Percentiles rank a stretch among this genome's conserved stretches.
Evolutionary conservation across 1,139 yeast species (phyloP).

Genomic region (Scheffersomyces parashehatae): DNA sequence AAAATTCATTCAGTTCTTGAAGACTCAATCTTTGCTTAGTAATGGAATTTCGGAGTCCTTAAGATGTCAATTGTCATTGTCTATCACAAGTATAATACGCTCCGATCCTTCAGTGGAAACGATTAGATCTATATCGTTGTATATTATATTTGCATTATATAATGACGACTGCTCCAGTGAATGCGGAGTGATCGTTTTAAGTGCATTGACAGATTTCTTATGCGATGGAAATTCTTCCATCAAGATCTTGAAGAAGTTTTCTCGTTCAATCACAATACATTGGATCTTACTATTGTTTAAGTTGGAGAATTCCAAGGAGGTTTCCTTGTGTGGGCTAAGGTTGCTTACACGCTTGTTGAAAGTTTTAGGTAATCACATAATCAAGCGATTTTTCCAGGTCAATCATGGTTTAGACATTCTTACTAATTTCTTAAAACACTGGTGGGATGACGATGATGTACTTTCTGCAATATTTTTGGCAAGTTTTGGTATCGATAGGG

Average conservation of each 20-base stretch:
- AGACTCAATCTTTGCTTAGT: constrained; percentile 23
- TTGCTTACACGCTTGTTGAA: constrained; percentile 52
- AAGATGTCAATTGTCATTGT: constrained; percentile 18
- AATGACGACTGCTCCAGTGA: constrained; percentile 26
- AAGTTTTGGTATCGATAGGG: constrained; percentile 38
- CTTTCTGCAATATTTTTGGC: constrained; percentile 37
- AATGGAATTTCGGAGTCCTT: constrained; percentile 12
- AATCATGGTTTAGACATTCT: constrained; percentile 58
- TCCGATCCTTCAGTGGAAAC: constrained; percentile 42
- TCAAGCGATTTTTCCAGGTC: constrained; percentile 49
- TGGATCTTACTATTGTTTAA: constrained; percentile 63
- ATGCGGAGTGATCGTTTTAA: constrained; percentile 31
- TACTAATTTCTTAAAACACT: constrained; percentile 41
- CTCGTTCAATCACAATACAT: constrained; percentile 61
- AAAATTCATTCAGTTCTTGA: constrained; percentile 53
- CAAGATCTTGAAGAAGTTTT: constrained; percentile 46
- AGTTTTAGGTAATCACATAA: constrained; percentile 47
- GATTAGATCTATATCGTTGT: constrained; percentile 35
- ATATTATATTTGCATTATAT: constrained; percentile 38
- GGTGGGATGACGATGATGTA: constrained; percentile 48
- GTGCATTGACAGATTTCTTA: constrained; percentile 29
- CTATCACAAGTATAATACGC: constrained; percentile 23
- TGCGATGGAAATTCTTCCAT: constrained; percentile 35
- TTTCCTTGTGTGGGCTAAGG: constrained; percentile 48
- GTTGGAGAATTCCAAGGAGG: constrained; percentile 32